Evolutionary conservation across 75 land plant species (phyloP), one percentile per base, ranked within the genome.

Genomic region (Isoetes taiwanensis): DNA sequence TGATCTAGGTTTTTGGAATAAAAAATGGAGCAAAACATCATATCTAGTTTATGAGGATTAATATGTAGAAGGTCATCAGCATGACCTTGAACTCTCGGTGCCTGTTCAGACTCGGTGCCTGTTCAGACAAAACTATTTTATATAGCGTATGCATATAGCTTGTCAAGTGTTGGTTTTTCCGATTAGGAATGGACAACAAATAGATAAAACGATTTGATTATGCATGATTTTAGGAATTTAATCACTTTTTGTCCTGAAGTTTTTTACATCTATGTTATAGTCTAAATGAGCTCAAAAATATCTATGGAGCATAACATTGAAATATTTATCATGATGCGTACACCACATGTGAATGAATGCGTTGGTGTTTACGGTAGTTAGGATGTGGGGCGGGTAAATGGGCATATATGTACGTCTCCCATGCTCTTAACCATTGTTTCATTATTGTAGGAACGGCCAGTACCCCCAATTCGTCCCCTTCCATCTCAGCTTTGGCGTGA

Each of bases 401-500:
- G n/a, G 8, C 1, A 23, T 10, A n/a, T 4, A 4, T 1, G 17
- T 28, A 30, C 32, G n/a, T 58, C 23, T 43, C 9, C 3, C 26
- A 4, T 14, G 23, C 26, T 55, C 23, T 27, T 4, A 25, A 55
- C 34, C 37, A 24, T 16, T 5, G 14, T 55, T 55, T 11, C 6
- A 24, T 34, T 58, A 17, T 31, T 77, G 57, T 84, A 83, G 85
- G 80, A 76, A 80, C 70, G 84, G 9, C 84, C 86, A 12, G 64
- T 76, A 39, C 59, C 60, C 52, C 86, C 86, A 25, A 66, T 76
- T 32, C 72, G 69, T 11, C 84, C 86, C 34, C 70, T 83, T 37
- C 86, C 86, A 17, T 83, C 85, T n/a, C 86, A 83, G 77, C 38
- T 67, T 24, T 83, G 86, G 86, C 80, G 80, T n/a, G n/a, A n/a